Percentiles rank a stretch among this genome's conserved stretches.
phyloP scores from a whole-genome alignment of 73 alveolate species.

The Paramecium tetraurelia region DNA sequence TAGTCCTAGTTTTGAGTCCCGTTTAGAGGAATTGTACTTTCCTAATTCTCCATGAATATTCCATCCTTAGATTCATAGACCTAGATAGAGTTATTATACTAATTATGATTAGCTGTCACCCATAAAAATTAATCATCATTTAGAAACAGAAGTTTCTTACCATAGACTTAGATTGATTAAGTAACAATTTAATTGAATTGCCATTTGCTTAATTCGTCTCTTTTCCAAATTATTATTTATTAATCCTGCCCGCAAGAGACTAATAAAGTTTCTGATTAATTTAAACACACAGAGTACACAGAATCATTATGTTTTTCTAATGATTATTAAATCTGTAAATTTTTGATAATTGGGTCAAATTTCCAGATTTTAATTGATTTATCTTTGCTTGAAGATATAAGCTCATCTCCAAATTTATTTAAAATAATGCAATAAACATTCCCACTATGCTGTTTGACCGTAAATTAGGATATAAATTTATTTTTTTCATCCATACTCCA shows the following conservation, averaged over 20 bases:
- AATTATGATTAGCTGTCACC: neutral
- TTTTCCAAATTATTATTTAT: neutral
- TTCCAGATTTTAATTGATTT: neutral
- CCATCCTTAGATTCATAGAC: neutral
- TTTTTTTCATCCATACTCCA: neutral
- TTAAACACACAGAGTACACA: neutral
- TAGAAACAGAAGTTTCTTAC: neutral
- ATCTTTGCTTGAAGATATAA: neutral
- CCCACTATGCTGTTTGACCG: neutral
- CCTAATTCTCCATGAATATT: neutral
- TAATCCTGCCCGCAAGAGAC: neutral
- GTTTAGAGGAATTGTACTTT: neutral
- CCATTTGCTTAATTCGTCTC: neutral
- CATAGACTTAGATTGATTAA: neutral
- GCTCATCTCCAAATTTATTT: neutral
- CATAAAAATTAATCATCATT: neutral
- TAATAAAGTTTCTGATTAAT: neutral
- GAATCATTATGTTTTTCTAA: neutral
- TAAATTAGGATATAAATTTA: neutral
- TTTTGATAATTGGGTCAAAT: neutral
- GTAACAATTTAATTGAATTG: neutral
- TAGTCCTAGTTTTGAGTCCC: neutral
- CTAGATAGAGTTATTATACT: neutral
- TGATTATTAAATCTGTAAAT: neutral
- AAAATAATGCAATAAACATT: neutral